A percentile compares a stretch with the other conserved stretches of the same genome.
Evolutionary conservation across 345 rosid genomes (phyloP).

Genomic region (Fremontodendron californicum): DNA sequence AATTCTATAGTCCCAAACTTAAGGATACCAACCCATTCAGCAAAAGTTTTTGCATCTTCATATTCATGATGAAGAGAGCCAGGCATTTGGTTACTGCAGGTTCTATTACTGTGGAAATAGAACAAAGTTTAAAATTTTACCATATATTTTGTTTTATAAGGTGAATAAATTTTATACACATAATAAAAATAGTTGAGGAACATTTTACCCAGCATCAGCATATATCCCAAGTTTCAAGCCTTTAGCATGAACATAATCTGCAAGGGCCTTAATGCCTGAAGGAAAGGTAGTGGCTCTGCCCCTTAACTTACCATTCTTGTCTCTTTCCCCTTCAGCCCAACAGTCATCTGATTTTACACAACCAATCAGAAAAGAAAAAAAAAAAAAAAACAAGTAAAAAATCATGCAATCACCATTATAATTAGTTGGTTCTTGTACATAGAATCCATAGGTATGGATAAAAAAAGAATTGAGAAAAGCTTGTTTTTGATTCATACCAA

Average conservation of each 20-base stretch:
- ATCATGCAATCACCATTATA: neutral
- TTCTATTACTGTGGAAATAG: constrained; percentile 23
- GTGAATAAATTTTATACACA: neutral
- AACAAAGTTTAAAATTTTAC: neutral
- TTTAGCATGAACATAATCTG: constrained; percentile 40
- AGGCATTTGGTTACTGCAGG: constrained; percentile 54
- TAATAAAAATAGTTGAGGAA: neutral
- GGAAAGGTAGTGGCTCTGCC: constrained; percentile 39
- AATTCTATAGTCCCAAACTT: neutral
- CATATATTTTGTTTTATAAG: neutral
- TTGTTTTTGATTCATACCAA: constrained; percentile 31
- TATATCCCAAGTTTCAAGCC: constrained; percentile 55
- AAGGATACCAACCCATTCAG: constrained; percentile 42
- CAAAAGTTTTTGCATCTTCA: constrained; percentile 51
- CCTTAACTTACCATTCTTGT: constrained; percentile 35
- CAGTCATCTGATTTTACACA: constrained; percentile 36
- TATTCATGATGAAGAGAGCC: constrained; percentile 57
- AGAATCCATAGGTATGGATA: neutral
- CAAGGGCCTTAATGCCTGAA: constrained; percentile 51
- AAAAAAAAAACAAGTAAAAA: neutral
- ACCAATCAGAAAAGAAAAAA: neutral
- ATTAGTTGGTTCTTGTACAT: neutral
- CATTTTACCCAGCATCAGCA: constrained; percentile 46
- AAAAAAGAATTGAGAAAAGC: neutral
- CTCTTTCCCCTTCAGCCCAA: constrained; percentile 49